Evolutionary conservation across 2,329 filamentous ascomycete genomes (phyloP).

Genomic region (Clarireedia monteithiana): DNA sequence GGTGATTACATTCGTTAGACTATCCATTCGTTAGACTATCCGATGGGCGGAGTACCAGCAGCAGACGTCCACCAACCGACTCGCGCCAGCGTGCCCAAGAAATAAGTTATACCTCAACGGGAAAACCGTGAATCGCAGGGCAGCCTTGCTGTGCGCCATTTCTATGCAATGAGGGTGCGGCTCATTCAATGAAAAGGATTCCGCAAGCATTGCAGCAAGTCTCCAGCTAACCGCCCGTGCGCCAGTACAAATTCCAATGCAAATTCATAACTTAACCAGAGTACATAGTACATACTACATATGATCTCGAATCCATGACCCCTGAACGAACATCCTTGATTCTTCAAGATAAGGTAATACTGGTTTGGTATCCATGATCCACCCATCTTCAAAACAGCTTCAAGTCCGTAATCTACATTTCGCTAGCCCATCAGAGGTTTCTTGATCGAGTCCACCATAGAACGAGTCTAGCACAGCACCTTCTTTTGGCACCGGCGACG

Average conservation of each 20-base stretch:
- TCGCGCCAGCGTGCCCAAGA: not conserved
- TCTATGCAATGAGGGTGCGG: constrained; percentile 5
- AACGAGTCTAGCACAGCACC: too few species aligned
- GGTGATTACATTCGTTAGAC: not conserved
- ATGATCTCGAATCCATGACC: constrained; percentile 3
- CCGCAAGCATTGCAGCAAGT: constrained; percentile 2
- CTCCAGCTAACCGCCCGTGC: not conserved
- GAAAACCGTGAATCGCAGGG: not conserved
- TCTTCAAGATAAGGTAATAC: constrained; percentile 6
- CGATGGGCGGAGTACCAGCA: constrained; percentile 1
- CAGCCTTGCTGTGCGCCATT: not conserved
- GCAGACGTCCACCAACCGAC: not conserved
- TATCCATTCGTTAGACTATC: not conserved
- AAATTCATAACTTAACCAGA: not conserved
- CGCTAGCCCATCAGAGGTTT: not conserved
- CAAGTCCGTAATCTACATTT: constrained; percentile 4
- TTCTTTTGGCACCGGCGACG: not conserved
- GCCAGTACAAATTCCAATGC: not conserved
- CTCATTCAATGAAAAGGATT: not conserved
- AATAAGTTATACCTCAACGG: not conserved
- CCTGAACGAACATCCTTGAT: constrained; percentile 7
- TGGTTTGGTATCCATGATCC: not conserved
- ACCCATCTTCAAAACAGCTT: constrained; percentile 1
- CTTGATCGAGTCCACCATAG: not conserved
- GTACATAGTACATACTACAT: not conserved